Conservation (phyloP, 1,284 basidiomycete species). For the Ceratobasidium sp. region DNA sequence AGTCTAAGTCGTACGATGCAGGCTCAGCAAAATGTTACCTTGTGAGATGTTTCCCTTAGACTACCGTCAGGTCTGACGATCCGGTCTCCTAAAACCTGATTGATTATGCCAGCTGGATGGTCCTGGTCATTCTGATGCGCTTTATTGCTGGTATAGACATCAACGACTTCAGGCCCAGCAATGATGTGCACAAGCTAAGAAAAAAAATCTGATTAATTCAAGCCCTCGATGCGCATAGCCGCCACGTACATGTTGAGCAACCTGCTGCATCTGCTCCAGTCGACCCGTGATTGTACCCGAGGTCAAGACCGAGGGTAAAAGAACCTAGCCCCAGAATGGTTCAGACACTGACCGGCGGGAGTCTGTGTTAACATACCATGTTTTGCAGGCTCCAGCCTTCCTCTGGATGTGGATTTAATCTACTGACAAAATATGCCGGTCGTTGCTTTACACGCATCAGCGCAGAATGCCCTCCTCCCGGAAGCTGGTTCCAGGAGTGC, state of each 20-base stretch:
- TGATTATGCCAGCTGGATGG: constrained; percentile 11
- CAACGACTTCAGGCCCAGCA: neutral
- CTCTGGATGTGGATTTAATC: neutral
- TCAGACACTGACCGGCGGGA: neutral
- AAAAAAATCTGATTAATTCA: neutral
- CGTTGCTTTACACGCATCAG: neutral
- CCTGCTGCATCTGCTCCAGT: no score
- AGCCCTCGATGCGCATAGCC: neutral
- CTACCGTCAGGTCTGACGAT: neutral
- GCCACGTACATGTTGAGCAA: no score
- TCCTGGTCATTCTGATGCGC: neutral
- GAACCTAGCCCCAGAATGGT: neutral
- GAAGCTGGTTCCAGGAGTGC: neutral
- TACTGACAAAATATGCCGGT: neutral
- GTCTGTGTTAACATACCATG: neutral
- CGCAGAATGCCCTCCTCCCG: neutral
- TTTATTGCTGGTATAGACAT: neutral
- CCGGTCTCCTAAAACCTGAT: neutral
- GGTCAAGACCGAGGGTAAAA: neutral
- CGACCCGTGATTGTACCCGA: neutral
- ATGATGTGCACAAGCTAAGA: neutral
- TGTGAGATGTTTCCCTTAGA: neutral
- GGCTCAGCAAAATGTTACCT: neutral
- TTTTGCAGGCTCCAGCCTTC: neutral
- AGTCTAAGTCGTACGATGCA: no score